Evolutionary conservation across 2,329 filamentous ascomycete species (phyloP).

Genomic region (Sporothrix protearum): DNA sequence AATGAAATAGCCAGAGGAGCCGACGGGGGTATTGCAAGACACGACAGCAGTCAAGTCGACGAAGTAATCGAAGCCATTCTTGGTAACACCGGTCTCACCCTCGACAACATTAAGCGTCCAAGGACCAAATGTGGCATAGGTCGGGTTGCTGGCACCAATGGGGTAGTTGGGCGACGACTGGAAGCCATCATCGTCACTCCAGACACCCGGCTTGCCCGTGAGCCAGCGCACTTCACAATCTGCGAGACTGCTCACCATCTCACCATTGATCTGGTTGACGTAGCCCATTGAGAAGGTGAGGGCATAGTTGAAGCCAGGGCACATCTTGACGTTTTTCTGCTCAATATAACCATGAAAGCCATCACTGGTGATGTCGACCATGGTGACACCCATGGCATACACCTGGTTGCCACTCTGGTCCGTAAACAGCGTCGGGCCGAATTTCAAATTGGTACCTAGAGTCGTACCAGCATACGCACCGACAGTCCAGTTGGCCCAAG

Average conservation of each 20-base stretch:
- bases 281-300: constrained; percentile 21
- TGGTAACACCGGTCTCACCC: constrained; percentile 19
- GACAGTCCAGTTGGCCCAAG: constrained; percentile 21
- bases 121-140: constrained; percentile 19
- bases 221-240: constrained; percentile 22
- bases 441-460: neutral
- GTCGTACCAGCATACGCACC: constrained; percentile 14
- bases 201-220: constrained; percentile 17
- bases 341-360: constrained; percentile 20
- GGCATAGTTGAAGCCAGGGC: constrained; percentile 22
- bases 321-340: constrained; percentile 22
- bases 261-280: constrained; percentile 19
- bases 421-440: neutral
- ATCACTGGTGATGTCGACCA: constrained; percentile 2
- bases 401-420: neutral
- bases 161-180: constrained; percentile 20
- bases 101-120: constrained; percentile 18
- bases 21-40: constrained; percentile 6
- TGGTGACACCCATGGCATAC: neutral
- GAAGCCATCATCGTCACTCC: constrained; percentile 20
- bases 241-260: constrained; percentile 7
- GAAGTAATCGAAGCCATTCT: constrained; percentile 19
- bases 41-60: constrained; percentile 19
- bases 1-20: neutral
- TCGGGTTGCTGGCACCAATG: constrained; percentile 21